Base-by-base conservation (phyloP, 805 yeast genomes). In the Ogataea nitratoaversa region DNA sequence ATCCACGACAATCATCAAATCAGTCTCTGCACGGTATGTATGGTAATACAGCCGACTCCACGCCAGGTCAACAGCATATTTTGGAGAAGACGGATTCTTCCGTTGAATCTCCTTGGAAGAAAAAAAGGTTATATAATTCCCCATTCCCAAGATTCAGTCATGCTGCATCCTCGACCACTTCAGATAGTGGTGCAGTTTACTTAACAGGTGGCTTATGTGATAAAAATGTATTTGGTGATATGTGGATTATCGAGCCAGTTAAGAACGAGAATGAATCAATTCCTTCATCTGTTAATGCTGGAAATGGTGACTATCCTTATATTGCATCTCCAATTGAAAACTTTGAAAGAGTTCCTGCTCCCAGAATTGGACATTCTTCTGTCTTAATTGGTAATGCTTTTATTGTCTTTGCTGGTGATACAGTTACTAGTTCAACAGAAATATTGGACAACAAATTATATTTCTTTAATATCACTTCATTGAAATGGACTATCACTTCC, bases 101-200 rank as follows among this genome's bases (percentile, higher is more conserved):
- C 12, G 8, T 30, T 7, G 13, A 27, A 30, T 67, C 79, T 0
- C 89, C 90, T 1, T 85, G 93, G 95, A 69, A 67, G 37, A 68
- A 82, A 48, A 72, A 75, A 47, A 80, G 79, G 53, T 63, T 85
- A 13, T 67, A 67, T 42, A 74, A 79, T 48, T 84, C 93, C 2
- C 99, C 98, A 1, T 89, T 91, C 57, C 98, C 99, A 3, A 77
- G 99, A 32, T 89, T 88, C 59, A 82, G 97, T 52, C 98, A 91
- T 63, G 87, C 95, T 1, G 82, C 93, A 0, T 85, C 95, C 2
- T 67, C 83, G 19, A 66, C 79, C 19, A 74, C 88, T 5, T 80
- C 93, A 12, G 89, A 87, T 23, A 82, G 82, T 40, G 87, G 87
- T 39, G 93, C 88, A 44, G 67, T 89, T 17, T 88, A 78, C 58